Base-by-base conservation (phyloP, 1,284 basidiomycete species). In the Pascua guehoae region DNA sequence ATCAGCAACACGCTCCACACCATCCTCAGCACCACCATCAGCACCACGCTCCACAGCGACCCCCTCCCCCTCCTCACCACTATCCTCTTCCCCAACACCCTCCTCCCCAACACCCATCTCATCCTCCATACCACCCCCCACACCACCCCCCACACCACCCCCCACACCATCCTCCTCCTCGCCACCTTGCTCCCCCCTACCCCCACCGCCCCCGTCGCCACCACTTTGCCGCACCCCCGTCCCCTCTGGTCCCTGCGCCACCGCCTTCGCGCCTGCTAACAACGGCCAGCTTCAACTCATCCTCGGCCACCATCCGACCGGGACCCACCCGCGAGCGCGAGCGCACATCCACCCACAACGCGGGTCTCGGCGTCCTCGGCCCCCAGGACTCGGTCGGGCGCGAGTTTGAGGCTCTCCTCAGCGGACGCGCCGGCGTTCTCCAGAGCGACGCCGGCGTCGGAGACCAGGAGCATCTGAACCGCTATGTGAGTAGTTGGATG, bases 281-380 rank as follows among this genome's bases (percentile, higher is more conserved):
- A 40, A 41, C 40, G 38, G 17, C 24, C 51, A 66, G 65, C 48
- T 66, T 66, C 65, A 66, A 66, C 63, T 66, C 65, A 54, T 66
- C 65, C 7, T 60, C 61, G 12, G 65, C 63, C 38, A 66, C 65
- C 5, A 63, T 66, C 40, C 52, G 60, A 7, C 54, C 63, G 12
- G 65, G 24, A 32, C 24, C 65, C 41, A 50, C 48, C 48, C 47
- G 54, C 37, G 36, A 54, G 14, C 42, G 47, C 41, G 53, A 58
- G 16, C 24, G 47, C 51, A 51, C 51, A 50, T 42, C 58, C 5
- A 17, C 18, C 57, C 62, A 24, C 60, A 38, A 41, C 38, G 18
- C 41, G 24, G 24, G 24, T 7, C 24, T 32, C 24, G 24, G 47
- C 45, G 48, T 43, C 18, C 58, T 63, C 32, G 56, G 62, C 10